Evolutionary conservation across 495 filamentous ascomycete species (phyloP).

Genomic region (Hyaloscypha variabilis): DNA sequence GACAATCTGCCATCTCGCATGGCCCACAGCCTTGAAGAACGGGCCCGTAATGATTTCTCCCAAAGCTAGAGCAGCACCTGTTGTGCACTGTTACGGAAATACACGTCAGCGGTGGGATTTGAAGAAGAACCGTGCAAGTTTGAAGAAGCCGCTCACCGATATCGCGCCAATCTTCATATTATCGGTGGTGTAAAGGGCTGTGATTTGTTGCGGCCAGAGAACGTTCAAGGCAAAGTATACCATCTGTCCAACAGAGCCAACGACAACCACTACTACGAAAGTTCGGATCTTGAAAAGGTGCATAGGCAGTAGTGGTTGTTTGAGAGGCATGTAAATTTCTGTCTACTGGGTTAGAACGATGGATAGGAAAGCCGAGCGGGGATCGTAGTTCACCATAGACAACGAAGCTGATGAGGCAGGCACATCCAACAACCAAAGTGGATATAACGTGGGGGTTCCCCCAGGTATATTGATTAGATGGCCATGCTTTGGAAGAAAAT

Average conservation of each 20-base stretch:
- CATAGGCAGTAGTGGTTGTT: constrained; percentile 35
- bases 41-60: constrained; percentile 30
- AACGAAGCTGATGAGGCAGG: constrained; percentile 40
- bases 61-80: constrained; percentile 29
- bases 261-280: constrained; percentile 32
- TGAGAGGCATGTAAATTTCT: constrained; percentile 27
- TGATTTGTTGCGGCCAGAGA: constrained; percentile 34
- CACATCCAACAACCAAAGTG: constrained; percentile 42
- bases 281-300: constrained; percentile 38
- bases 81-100: constrained; percentile 34
- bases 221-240: constrained; percentile 40
- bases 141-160: constrained; percentile 34
- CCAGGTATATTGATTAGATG: constrained; percentile 46
- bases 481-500: too few species aligned
- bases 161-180: constrained; percentile 39
- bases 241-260: constrained; percentile 31
- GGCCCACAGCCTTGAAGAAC: constrained; percentile 27
- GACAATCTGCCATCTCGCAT: constrained; percentile 7
- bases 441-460: constrained; percentile 41
- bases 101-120: too few species aligned
- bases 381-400: constrained; percentile 32
- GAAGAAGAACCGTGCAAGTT: too few species aligned
- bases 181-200: constrained; percentile 33
- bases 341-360: too few species aligned
- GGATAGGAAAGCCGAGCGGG: too few species aligned